phyloP scores from a whole-genome alignment of 2,329 filamentous ascomycete genomes.

The Penicillium freii region DNA sequence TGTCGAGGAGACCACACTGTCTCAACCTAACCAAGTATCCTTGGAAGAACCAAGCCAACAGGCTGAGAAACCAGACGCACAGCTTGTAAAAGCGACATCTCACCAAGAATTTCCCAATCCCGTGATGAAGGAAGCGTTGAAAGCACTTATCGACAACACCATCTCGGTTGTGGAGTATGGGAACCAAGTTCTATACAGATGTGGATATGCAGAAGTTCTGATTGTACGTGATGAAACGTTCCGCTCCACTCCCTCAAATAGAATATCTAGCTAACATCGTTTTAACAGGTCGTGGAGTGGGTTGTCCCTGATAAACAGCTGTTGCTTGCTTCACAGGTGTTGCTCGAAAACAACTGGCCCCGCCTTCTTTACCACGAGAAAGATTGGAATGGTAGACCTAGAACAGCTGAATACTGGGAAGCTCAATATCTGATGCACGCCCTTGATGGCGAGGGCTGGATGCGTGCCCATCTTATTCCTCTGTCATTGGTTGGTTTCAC shows the following conservation, averaged over 20 bases:
- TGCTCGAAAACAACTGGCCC: not conserved
- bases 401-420: too few relatives aligned
- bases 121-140: not conserved
- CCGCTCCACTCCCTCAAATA: too few relatives aligned
- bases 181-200: not conserved
- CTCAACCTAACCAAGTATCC: too few relatives aligned
- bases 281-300: not conserved
- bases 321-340: not conserved
- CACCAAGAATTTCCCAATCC: too few relatives aligned
- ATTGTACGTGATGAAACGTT: not conserved
- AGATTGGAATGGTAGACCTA: too few relatives aligned
- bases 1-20: too few relatives aligned
- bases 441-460: not conserved
- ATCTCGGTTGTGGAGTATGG: not conserved
- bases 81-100: not conserved
- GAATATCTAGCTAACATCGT: too few relatives aligned
- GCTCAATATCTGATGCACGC: not conserved
- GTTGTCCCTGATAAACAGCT: not conserved
- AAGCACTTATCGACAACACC: not conserved
- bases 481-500: not conserved
- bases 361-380: not conserved
- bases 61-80: not conserved
- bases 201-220: not conserved
- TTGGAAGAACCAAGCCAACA: too few relatives aligned
- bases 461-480: not conserved